Conservation (phyloP, 106 monocot species). For the Amphibolis antarctica region DNA sequence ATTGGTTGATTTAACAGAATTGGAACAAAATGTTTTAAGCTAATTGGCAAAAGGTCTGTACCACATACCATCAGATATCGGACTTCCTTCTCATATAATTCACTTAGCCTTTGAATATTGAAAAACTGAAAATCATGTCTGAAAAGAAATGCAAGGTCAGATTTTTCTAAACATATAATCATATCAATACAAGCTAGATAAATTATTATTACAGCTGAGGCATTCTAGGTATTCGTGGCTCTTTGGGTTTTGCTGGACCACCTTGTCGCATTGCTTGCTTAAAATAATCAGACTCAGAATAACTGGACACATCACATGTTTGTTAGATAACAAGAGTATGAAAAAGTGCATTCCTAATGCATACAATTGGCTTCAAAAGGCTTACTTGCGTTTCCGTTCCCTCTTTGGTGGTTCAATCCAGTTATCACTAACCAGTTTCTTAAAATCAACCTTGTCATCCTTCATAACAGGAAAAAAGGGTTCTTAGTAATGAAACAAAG, state of each 20-base stretch:
- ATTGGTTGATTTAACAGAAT: not conserved
- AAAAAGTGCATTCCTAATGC: not conserved
- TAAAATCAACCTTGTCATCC: conserved; percentile 73
- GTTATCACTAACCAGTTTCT: conserved; percentile 86
- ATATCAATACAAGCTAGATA: not conserved
- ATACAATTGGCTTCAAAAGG: not conserved
- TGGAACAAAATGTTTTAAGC: not conserved
- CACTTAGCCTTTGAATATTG: conserved; percentile 77
- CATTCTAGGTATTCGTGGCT: conserved; percentile 92
- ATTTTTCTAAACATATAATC: not conserved
- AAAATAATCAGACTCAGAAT: conserved; percentile 94
- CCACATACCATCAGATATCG: conserved; percentile 70
- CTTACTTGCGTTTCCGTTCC: conserved; percentile 94
- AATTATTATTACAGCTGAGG: conserved; percentile 74
- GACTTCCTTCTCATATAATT: conserved; percentile 98
- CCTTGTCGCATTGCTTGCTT: conserved; percentile 91
- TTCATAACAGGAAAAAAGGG: conserved; percentile 27
- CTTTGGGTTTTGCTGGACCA: conserved; percentile 72
- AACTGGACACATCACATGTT: conserved; percentile 22
- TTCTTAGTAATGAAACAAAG: not conserved
- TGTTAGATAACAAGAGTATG: not conserved
- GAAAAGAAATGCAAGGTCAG: conserved; percentile 13
- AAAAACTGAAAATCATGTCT: conserved; percentile 99
- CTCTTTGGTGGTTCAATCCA: conserved; percentile 89
- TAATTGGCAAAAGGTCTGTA: not conserved